Conservation (phyloP, 208 protist genomes). For the Trichomonas tenax region DNA sequence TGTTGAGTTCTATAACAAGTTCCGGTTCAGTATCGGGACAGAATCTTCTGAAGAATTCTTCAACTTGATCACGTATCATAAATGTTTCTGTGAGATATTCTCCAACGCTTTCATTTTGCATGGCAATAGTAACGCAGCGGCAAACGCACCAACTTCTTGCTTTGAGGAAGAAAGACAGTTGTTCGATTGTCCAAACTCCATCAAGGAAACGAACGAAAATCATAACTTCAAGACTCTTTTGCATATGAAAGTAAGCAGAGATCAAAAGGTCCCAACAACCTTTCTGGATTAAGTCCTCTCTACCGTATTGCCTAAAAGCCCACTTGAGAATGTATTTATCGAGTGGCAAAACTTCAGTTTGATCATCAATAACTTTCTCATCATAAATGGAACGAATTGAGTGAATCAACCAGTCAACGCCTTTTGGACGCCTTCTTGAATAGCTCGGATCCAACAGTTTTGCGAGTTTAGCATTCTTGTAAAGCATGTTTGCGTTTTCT, state of each 20-base stretch:
- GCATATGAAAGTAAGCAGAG: background rate
- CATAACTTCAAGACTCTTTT: background rate
- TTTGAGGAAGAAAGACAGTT: background rate
- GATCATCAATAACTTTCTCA: background rate
- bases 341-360: background rate
- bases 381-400: background rate
- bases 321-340: background rate
- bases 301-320: background rate
- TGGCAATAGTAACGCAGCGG: background rate
- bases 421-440: background rate
- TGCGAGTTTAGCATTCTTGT: background rate
- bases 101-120: background rate
- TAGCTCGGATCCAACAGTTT: background rate
- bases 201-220: background rate
- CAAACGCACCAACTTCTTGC: background rate
- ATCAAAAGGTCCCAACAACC: constrained; percentile 3
- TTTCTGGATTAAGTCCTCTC: background rate
- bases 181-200: background rate
- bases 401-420: background rate
- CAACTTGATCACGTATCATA: background rate
- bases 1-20: background rate
- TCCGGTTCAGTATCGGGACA: background rate
- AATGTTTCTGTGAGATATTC: background rate
- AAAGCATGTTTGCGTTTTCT: background rate
- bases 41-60: background rate